Base-by-base conservation (phyloP, 129 eudicot species). In the Tagetes patula region DNA sequence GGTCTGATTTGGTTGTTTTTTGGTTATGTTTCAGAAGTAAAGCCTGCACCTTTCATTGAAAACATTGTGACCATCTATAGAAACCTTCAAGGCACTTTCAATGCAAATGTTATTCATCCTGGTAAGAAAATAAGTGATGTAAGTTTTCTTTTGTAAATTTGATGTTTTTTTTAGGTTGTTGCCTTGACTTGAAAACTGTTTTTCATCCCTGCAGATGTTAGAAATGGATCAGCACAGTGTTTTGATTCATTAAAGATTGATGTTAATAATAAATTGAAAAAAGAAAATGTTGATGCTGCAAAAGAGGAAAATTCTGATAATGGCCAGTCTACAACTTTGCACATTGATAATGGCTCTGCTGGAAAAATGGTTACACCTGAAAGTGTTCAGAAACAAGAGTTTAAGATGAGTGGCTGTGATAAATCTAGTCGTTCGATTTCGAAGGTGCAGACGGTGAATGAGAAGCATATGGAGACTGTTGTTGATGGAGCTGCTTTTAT, bases 11-110 rank as follows among this genome's bases (percentile, higher is more conserved):
- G 2, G 20, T 8, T 46, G 41, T 2, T 40, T 2, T 56, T 34
- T 74, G 76, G 9, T n/a, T 64, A 50, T 8, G 1, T 49, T 72
- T 12, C 85, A 87, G 95, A 87, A 9, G 72, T 84, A n/a, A 81
- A 88, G 11, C 67, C 85, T 11, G 98, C 89, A 56, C 81, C 88
- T 42, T 78, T 77, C 73, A 70, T 93, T 83, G 98, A 89, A 62
- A 87, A 76, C 42, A 80, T 93, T 45, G 86, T 84, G 31, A 37
- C 76, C 58, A 93, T 93, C 40, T 89, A 80, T 52, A 80, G 77
- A 77, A 80, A 80, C 68, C 40, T 89, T 80, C 83, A 87, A 60
- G 81, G 87, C 69, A 85, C 96, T 8, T 85, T 86, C 56, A 80
- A 68, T 76, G 73, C 85, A 27, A 76, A 64, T 33, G 67, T 79